These are phyloP conservation scores for Microbotryomycetes sp. DNA, from an alignment of 1,284 basidiomycete species.

Conservation along the genomic window DNA sequence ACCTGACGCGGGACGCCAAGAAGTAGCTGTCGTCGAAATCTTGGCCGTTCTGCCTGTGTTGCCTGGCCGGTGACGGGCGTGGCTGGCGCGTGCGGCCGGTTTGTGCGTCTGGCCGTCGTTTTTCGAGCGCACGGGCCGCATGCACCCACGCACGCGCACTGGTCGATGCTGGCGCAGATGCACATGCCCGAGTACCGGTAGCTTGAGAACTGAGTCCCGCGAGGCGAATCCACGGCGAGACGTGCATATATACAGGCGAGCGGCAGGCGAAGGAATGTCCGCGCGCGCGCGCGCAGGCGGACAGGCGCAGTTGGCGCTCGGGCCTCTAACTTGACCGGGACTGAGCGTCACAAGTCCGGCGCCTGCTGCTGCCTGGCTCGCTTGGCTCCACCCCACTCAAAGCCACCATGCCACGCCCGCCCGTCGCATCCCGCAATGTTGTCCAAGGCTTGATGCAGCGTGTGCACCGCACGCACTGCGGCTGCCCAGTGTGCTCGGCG, in stretches of 20 bases:
- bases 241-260: too few relatives aligned
- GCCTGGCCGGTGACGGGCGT: neutral
- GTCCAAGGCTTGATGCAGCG: constrained; percentile 4
- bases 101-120: too few relatives aligned
- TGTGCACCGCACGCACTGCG: constrained; percentile 24
- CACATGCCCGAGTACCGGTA: too few relatives aligned
- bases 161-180: too few relatives aligned
- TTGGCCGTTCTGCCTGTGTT: neutral
- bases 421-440: constrained; percentile 2
- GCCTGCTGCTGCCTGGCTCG: neutral
- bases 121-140: too few relatives aligned
- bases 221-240: too few relatives aligned
- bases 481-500: constrained; percentile 25
- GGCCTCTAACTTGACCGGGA: neutral
- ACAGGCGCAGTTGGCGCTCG: neutral
- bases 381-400: neutral
- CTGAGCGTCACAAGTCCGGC: too few relatives aligned
- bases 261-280: too few relatives aligned
- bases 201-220: too few relatives aligned
- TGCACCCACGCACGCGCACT: too few relatives aligned
- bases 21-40: constrained; percentile 26
- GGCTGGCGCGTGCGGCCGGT: neutral
- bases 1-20: constrained; percentile 18
- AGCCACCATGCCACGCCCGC: neutral
- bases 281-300: too few relatives aligned